Evolutionary conservation across 2,329 filamentous ascomycete genomes (phyloP).

Genomic region (Sclerotinia spermophila): DNA sequence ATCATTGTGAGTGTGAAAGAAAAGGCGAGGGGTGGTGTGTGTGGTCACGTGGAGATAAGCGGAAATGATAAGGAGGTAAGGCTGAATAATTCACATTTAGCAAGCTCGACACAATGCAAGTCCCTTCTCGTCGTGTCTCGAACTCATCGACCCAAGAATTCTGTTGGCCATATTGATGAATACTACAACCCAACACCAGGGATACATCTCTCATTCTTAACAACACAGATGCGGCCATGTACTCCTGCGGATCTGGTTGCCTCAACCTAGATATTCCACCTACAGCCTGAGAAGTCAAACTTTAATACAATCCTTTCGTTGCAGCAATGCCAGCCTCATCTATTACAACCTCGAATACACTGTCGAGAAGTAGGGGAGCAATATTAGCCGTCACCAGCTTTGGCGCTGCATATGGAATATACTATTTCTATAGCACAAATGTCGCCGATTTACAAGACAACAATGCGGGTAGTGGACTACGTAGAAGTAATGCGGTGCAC

Average conservation of each 20-base stretch:
- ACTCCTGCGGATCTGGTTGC: constrained; percentile 7
- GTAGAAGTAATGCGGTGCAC: constrained; percentile 65
- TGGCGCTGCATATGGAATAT: constrained; percentile 55
- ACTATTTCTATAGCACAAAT: constrained; percentile 50
- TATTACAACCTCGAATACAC: constrained; percentile 48
- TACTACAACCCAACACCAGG: neutral
- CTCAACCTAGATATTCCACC: neutral
- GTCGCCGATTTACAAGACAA: neutral
- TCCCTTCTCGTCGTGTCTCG: neutral
- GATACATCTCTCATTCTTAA: neutral
- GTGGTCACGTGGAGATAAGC: neutral
- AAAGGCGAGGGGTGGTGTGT: too few relatives aligned
- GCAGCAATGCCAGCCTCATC: constrained; percentile 41
- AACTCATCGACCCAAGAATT: neutral
- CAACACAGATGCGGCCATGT: constrained; percentile 1
- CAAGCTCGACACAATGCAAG: neutral
- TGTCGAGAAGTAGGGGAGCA: constrained; percentile 53
- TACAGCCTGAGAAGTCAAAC: neutral
- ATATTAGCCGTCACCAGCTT: constrained; percentile 54
- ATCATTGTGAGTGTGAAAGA: neutral
- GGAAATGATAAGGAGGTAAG: neutral
- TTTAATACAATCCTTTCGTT: neutral
- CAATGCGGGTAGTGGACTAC: constrained; percentile 41
- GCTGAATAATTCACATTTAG: constrained; percentile 6
- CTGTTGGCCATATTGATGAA: neutral